Evolutionary conservation across 805 yeast genomes (phyloP), one percentile per base, ranked within the genome.

Genomic region (Wickerhamiella cacticola): DNA sequence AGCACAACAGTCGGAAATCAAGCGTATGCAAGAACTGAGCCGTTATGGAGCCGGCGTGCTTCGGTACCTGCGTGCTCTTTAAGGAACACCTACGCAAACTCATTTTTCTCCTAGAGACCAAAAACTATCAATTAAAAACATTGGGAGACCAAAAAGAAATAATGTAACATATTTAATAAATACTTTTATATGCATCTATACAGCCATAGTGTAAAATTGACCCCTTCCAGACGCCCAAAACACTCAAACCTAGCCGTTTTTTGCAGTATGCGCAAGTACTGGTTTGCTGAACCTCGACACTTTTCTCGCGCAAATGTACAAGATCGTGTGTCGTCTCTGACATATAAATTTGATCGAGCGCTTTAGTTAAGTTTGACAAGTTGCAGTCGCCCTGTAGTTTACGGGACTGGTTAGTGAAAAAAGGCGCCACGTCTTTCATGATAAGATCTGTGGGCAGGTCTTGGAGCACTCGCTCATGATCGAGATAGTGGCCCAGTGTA

Each of bases 1-100:
- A 0, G 59, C 61, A 7, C 79, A 76, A 51, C 52, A 58, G 7
- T 55, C 49, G 0, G 70, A 68, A 41, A 67, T 71, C 33, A 69
- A 68, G 3, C 70, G 68, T 13, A 63, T 88, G 57, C 94, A 85
- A 58, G 75, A 73, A 25, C 63, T 83, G 51, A 75, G 76, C 34
- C 82, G 86, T 60, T 85, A 78, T 63, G 84, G 95, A 63, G 73
- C 92, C 1, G 88, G 94, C 50, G 86, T 87, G 15, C 66, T 82
- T 26, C 73, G 70, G 53, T 78, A 83, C 57, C 68, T 85, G 42
- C 43, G 64, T 29, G 41, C 26, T 4, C 31, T 50, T 6, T 40
- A 33, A 31, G 7, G 29, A 8, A 9, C 8, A 26, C 29, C 12
- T 12, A 26, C 8, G 29, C 29, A 12, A 26, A 26, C 8, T n/a